Evolutionary conservation across 371 early-diverging fungal species (phyloP), one percentile per base, ranked within the genome.

Genomic region (Globomyces sp.): DNA sequence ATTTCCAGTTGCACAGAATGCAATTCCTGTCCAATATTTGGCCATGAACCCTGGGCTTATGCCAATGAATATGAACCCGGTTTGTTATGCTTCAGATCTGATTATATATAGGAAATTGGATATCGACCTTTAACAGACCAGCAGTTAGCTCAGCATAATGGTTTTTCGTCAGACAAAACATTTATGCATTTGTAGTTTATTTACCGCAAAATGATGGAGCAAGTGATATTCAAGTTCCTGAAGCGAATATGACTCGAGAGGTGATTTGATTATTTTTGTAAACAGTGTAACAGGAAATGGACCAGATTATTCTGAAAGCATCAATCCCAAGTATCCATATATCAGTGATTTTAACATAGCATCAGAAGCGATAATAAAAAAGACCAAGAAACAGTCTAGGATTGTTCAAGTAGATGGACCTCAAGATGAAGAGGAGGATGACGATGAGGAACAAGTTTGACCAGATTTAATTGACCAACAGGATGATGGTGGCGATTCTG

Each of bases 401-500:
- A 45, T 24, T 24, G 24, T 24, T 3, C 76, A 75, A 55, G 34
- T 66, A 13, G 78, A 79, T 66, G 77, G 73, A 1, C 83, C 24
- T 24, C 24, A 24, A 24, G 24, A 24, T 24, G 80, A 0, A 51
- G 81, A 87, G 58, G 84, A 83, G 34, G 87, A 85, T 42, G 81
- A 82, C 36, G 85, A 82, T 11, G 83, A 82, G 5, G 84, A 85
- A 3, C 84, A 86, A 5, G 82, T 71, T 40, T 36, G 5, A 42
- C 42, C 11, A 42, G 36, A 46, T 39, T 24, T 24, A 24, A 24
- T 42, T 42, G 58, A 64, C 52, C 39, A 68, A 43, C 71, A 74
- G 40, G 71, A 76, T 41, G 81, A 80, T 40, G 63, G 44, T 1
- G 52, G 42, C 24, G 86, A 90, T 39, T 91, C 92, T 66, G 89